phyloP scores from a whole-genome alignment of 495 filamentous ascomycete species.

The Staphylotrichum tortipilum region DNA sequence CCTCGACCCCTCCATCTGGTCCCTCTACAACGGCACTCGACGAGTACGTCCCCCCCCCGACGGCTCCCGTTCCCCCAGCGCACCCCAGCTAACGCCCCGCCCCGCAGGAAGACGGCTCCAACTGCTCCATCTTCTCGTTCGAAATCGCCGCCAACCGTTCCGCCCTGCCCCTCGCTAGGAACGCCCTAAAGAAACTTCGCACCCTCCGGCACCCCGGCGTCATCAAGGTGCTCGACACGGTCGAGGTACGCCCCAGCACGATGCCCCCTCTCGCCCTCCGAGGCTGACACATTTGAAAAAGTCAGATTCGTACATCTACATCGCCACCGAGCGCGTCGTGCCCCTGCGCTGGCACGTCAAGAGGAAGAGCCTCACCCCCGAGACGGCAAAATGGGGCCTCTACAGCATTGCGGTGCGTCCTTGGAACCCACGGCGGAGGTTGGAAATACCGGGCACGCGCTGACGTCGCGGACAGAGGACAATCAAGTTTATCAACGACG shows the following conservation, averaged over 20 bases:
- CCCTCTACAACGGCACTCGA: slow-evolving; percentile 82
- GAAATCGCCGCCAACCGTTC: slow-evolving; percentile 72
- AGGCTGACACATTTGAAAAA: slow-evolving; percentile 27
- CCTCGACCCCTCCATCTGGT: slow-evolving; percentile 84
- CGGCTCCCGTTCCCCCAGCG: neutral
- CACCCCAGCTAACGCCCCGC: neutral
- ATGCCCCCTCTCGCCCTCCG: neutral
- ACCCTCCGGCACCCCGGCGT: slow-evolving; percentile 92
- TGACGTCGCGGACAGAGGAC: slow-evolving; percentile 54
- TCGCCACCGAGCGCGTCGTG: slow-evolving; percentile 81
- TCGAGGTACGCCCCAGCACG: slow-evolving; percentile 57
- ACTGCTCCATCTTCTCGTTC: slow-evolving; percentile 95
- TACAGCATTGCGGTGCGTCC: slow-evolving; percentile 67
- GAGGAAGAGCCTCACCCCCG: slow-evolving; percentile 70
- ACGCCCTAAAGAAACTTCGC: slow-evolving; percentile 82
- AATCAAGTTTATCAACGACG: slow-evolving; percentile 89
- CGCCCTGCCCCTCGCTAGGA: slow-evolving; percentile 76
- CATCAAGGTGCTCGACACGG: slow-evolving; percentile 83
- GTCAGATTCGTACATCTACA: slow-evolving; percentile 89
- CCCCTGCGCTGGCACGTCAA: slow-evolving; percentile 82
- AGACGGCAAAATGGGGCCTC: slow-evolving; percentile 93
- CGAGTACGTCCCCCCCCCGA: slow-evolving; percentile 47
- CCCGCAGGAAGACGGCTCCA: slow-evolving; percentile 75
- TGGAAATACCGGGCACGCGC: neutral
- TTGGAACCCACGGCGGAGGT: neutral